Percentiles rank a stretch among this genome's conserved stretches.
These are phyloP conservation scores for Daedaleopsis nitida DNA, from an alignment of 768 basidiomycete genomes.

Conservation along the genomic window DNA sequence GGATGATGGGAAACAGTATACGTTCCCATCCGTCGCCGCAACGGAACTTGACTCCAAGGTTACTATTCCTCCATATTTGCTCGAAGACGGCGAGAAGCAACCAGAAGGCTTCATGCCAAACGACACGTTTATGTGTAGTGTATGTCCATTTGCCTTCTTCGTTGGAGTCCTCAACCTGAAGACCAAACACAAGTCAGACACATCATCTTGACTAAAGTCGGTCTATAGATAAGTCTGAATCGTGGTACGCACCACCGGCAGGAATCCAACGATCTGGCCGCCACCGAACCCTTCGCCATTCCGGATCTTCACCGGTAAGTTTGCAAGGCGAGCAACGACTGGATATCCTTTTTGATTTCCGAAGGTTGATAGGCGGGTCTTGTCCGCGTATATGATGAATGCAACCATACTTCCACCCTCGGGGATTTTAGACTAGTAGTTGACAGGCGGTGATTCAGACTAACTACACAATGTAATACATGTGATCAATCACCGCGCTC, in stretches of 20 bases:
- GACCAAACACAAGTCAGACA: too few relatives aligned
- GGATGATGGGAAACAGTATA: neutral
- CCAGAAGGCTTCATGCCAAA: constrained; percentile 43
- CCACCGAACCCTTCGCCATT: constrained; percentile 24
- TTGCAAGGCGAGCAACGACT: constrained; percentile 17
- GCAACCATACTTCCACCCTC: constrained; percentile 8
- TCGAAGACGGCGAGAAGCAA: constrained; percentile 17
- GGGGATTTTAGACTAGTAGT: constrained; percentile 14
- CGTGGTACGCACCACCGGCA: constrained; percentile 19
- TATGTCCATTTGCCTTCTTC: constrained; percentile 35
- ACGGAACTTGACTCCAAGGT: neutral
- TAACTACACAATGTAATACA: neutral
- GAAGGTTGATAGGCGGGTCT: constrained; percentile 20
- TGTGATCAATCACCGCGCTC: neutral
- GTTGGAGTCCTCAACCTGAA: constrained; percentile 30
- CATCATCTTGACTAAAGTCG: constrained; percentile 24
- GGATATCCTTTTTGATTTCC: constrained; percentile 27
- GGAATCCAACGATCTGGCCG: constrained; percentile 13
- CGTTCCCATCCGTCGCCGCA: constrained; percentile 4
- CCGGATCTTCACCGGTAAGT: constrained; percentile 20
- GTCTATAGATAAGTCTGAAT: neutral
- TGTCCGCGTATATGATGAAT: constrained; percentile 25
- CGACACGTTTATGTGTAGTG: constrained; percentile 19
- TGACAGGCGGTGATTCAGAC: too few relatives aligned
- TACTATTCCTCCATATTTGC: neutral